Evolutionary conservation across 2,329 filamentous ascomycete genomes (phyloP).

Genomic region (Penicillium sp.): DNA sequence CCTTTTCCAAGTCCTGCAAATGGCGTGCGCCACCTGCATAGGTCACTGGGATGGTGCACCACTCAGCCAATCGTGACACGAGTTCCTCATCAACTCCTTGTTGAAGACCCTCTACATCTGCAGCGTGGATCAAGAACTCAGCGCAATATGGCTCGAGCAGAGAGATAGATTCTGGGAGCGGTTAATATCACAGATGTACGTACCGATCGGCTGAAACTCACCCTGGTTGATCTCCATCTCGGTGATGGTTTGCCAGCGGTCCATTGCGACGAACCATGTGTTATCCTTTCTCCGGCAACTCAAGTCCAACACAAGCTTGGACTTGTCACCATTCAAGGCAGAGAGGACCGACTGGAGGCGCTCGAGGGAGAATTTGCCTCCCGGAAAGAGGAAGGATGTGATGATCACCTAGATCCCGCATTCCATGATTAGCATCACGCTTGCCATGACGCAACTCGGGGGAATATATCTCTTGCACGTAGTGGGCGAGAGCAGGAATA

Average conservation of each 20-base stretch:
- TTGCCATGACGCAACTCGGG: slow-evolving; percentile 14
- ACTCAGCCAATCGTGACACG: slow-evolving; percentile 73
- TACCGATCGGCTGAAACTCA: slow-evolving; percentile 41
- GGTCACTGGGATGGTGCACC: slow-evolving; percentile 91
- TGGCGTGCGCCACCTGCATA: slow-evolving; percentile 92
- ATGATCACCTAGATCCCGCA: slow-evolving; percentile 77
- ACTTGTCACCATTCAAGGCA: slow-evolving; percentile 71
- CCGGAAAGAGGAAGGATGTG: slow-evolving; percentile 91
- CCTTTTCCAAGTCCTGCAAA: slow-evolving; percentile 78
- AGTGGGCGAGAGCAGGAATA: background rate
- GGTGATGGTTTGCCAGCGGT: slow-evolving; percentile 98
- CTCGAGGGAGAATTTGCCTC: slow-evolving; percentile 75
- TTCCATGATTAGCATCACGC: slow-evolving; percentile 22
- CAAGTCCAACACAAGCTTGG: slow-evolving; percentile 89
- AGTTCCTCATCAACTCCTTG: slow-evolving; percentile 85
- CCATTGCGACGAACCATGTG: slow-evolving; percentile 96
- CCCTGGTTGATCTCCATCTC: slow-evolving; percentile 92
- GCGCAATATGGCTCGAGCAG: slow-evolving; percentile 87
- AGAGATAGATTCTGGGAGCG: slow-evolving; percentile 70
- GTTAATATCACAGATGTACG: slow-evolving; percentile 11
- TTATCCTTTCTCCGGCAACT: slow-evolving; percentile 79
- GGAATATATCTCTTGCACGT: no score
- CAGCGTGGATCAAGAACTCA: slow-evolving; percentile 95
- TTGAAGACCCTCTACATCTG: slow-evolving; percentile 94
- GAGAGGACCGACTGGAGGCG: slow-evolving; percentile 73